These are phyloP conservation scores for Lagerstroemia fauriei DNA, from an alignment of 441 rosid species.

Conservation along the genomic window DNA sequence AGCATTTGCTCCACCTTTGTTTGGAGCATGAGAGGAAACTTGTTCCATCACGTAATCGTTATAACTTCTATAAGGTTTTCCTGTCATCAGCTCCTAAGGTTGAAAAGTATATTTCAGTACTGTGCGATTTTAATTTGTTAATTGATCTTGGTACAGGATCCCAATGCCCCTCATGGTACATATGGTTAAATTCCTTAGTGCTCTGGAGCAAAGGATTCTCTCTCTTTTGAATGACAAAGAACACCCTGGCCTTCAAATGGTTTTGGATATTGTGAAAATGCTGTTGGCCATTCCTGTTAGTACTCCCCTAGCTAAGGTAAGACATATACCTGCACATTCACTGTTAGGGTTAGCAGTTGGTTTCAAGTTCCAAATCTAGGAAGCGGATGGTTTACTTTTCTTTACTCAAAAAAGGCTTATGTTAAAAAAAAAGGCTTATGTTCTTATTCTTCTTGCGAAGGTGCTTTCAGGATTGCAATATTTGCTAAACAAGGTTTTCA, in stretches of 20 bases:
- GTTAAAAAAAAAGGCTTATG: neutral
- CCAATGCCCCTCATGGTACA: slow-evolving; percentile 69
- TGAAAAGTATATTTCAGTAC: slow-evolving; percentile 10
- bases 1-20: slow-evolving; percentile 78
- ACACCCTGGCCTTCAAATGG: slow-evolving; percentile 77
- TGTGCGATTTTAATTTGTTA: slow-evolving; percentile 21
- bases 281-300: slow-evolving; percentile 69
- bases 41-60: slow-evolving; percentile 46
- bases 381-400: neutral
- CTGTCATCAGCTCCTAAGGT: slow-evolving; percentile 23
- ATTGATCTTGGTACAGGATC: slow-evolving; percentile 50
- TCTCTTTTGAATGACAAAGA: slow-evolving; percentile 66
- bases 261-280: slow-evolving; percentile 67
- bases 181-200: slow-evolving; percentile 69
- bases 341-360: neutral
- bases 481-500: slow-evolving; percentile 55
- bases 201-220: slow-evolving; percentile 46
- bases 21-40: slow-evolving; percentile 55
- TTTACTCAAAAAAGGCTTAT: too few species aligned
- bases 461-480: slow-evolving; percentile 86
- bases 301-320: slow-evolving; percentile 93
- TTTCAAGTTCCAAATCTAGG: too few species aligned
- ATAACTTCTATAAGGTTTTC: slow-evolving; percentile 90
- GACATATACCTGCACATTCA: neutral
- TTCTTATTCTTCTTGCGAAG: slow-evolving; percentile 43